Percentiles rank a stretch among this genome's conserved stretches.
phyloP scores from a whole-genome alignment of 1,139 yeast species.

The Kurtzmaniella natalensis region DNA sequence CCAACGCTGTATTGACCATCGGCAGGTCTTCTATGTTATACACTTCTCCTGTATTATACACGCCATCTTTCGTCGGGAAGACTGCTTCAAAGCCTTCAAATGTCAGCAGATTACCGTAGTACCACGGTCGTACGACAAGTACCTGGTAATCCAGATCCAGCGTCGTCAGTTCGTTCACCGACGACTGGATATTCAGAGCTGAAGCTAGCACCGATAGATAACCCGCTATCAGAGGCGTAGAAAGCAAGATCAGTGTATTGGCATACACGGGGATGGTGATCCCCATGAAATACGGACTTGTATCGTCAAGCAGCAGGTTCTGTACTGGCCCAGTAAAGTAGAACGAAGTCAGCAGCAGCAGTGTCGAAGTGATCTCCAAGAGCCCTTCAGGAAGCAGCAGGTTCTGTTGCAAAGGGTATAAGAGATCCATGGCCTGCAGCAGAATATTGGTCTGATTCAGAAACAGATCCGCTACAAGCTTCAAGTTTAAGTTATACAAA shows the following conservation, averaged over 20 bases:
- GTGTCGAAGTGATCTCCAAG: conserved; percentile 16
- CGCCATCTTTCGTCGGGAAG: conserved; percentile 21
- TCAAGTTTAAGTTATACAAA: conserved; percentile 55
- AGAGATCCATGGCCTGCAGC: conserved; percentile 25
- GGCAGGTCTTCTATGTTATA: conserved; percentile 28
- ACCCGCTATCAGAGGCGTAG: conserved; percentile 61
- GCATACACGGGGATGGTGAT: conserved; percentile 68
- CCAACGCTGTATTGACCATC: conserved; percentile 39
- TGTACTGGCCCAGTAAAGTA: conserved; percentile 59
- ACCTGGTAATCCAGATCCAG: conserved; percentile 35
- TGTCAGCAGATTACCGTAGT: conserved; percentile 10
- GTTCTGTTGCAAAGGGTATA: conserved; percentile 52
- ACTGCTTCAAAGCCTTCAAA: conserved; percentile 33
- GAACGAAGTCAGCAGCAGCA: conserved; percentile 18
- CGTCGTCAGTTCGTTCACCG: conserved; percentile 40
- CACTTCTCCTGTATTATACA: conserved; percentile 18
- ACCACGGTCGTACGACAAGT: conserved; percentile 31
- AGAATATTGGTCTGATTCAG: conserved; percentile 30
- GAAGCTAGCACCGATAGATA: conserved; percentile 63
- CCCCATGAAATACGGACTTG: conserved; percentile 44
- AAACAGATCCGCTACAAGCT: conserved; percentile 30
- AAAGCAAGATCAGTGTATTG: conserved; percentile 64
- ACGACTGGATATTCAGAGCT: conserved; percentile 48
- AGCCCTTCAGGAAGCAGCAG: conserved; percentile 38
- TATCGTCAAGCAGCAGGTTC: conserved; percentile 23